phyloP scores from a whole-genome alignment of 163 green algal genomes.

The Chloroidium sp. region DNA sequence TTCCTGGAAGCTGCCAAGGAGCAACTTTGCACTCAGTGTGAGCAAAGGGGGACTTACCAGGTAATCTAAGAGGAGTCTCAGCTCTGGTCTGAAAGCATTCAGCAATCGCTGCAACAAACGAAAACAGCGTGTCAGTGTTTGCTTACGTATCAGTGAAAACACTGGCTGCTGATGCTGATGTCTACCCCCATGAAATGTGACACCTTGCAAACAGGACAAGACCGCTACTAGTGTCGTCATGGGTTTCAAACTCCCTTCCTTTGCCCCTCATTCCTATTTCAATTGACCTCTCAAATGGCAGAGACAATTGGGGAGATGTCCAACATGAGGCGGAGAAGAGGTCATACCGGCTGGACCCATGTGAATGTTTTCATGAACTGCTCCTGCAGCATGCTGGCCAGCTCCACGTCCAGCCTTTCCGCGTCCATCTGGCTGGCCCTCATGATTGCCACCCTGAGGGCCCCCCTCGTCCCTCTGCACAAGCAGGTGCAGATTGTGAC shows the following conservation, averaged over 20 bases:
- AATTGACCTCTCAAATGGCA: not conserved
- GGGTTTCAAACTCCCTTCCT: not conserved
- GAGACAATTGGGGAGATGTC: not conserved
- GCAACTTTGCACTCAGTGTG: too few species aligned
- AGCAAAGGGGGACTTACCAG: slow-evolving; percentile 30
- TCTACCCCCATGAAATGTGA: too few species aligned
- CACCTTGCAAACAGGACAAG: too few species aligned
- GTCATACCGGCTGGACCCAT: slow-evolving; percentile 34
- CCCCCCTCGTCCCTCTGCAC: too few species aligned
- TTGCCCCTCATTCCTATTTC: not conserved
- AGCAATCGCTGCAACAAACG: slow-evolving; percentile 30
- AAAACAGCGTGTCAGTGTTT: too few species aligned
- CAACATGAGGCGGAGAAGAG: not conserved
- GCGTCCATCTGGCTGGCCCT: slow-evolving; percentile 80
- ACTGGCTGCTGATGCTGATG: too few species aligned
- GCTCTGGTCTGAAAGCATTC: slow-evolving; percentile 52
- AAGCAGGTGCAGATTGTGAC: too few species aligned
- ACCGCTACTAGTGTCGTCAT: too few species aligned
- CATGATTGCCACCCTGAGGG: slow-evolving; percentile 41
- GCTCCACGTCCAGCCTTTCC: slow-evolving; percentile 68
- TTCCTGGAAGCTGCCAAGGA: too few species aligned
- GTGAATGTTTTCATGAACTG: slow-evolving; percentile 60
- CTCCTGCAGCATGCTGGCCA: slow-evolving; percentile 64
- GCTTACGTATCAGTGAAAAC: too few species aligned
- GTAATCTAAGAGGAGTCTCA: slow-evolving; percentile 53